Evolutionary conservation across 805 yeast genomes (phyloP).

Genomic region (Spencermartinsiella europaea): DNA sequence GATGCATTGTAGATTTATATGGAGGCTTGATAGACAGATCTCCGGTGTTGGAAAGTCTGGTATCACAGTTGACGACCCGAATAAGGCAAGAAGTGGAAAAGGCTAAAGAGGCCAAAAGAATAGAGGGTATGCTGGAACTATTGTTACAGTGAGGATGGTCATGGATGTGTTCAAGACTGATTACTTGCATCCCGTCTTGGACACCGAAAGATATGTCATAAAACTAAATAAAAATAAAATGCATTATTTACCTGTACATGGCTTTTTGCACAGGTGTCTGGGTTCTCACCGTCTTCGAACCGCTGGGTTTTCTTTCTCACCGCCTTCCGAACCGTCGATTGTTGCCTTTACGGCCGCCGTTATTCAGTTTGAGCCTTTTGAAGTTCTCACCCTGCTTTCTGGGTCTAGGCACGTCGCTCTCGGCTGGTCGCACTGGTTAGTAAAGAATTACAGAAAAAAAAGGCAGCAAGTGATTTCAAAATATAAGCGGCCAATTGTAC

Average conservation of each 20-base stretch:
- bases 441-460: not conserved
- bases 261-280: too few relatives aligned
- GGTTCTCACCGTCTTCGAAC: too few relatives aligned
- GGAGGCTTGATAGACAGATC: constrained; percentile 67
- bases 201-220: not conserved
- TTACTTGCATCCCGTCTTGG: not conserved
- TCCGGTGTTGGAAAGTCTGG: constrained; percentile 69
- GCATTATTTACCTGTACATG: not conserved
- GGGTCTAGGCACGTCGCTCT: not conserved
- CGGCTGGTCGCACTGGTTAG: not conserved
- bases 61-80: constrained; percentile 50
- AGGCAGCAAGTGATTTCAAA: not conserved
- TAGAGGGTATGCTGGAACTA: constrained; percentile 91
- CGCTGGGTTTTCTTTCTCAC: too few relatives aligned
- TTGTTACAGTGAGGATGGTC: constrained; percentile 36
- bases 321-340: not conserved
- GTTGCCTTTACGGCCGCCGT: constrained; percentile 18
- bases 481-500: too few relatives aligned
- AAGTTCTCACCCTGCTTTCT: constrained; percentile 19
- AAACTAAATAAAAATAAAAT: not conserved
- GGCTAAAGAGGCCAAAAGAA: constrained; percentile 80
- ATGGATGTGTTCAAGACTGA: not conserved
- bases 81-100: constrained; percentile 65
- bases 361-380: constrained; percentile 20
- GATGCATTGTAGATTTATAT: constrained; percentile 68